Evolutionary conservation across 2,329 filamentous ascomycete species (phyloP).

Genomic region (Colletotrichum liriopes): DNA sequence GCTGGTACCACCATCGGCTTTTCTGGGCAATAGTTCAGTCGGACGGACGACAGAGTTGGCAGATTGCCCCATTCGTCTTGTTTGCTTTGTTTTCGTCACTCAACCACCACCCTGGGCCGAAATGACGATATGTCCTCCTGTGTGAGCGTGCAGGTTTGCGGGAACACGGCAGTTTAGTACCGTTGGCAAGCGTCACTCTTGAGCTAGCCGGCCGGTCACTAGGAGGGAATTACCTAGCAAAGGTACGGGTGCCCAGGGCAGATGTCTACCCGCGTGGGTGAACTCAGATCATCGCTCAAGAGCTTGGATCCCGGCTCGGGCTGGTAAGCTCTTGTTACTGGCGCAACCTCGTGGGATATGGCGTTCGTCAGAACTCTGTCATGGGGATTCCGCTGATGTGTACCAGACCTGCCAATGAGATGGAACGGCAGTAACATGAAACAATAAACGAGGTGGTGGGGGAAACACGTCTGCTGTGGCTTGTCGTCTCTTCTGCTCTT

Average conservation of each 20-base stretch:
- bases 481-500: background rate
- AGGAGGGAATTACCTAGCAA: background rate
- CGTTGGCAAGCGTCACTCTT: conserved; percentile 29
- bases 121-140: conserved; percentile 30
- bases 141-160: conserved; percentile 17
- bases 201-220: background rate
- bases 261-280: conserved; percentile 4
- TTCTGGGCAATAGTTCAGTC: background rate
- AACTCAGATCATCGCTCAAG: background rate
- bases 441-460: conserved; percentile 27
- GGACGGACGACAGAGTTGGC: conserved; percentile 1
- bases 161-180: conserved; percentile 1
- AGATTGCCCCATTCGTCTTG: background rate
- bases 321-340: background rate
- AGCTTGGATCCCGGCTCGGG: background rate
- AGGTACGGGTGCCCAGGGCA: conserved; percentile 6
- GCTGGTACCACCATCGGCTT: background rate
- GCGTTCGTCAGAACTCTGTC: conserved; percentile 30
- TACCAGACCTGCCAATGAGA: conserved; percentile 20
- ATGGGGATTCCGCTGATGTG: conserved; percentile 11
- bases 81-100: conserved; percentile 2
- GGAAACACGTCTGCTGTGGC: conserved; percentile 12
- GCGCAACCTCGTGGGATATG: background rate
- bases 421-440: conserved; percentile 26
- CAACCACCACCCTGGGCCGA: conserved; percentile 17